Evolutionary conservation across 371 early-diverging fungal genomes (phyloP), one percentile per base, ranked within the genome.

Genomic region (Apophysomyces elegans): DNA sequence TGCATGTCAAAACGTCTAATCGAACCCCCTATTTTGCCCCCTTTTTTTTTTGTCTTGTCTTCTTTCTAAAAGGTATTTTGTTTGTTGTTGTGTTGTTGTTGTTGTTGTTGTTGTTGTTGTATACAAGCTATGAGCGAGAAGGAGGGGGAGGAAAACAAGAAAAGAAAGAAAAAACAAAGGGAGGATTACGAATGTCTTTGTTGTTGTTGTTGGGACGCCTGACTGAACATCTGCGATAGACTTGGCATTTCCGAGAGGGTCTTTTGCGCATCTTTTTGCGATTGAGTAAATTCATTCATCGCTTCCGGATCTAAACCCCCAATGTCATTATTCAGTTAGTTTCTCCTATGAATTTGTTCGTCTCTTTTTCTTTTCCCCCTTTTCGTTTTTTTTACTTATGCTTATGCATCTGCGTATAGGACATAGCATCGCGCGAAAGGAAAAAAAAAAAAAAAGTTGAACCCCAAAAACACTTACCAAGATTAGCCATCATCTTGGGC

Each of bases 401-500:
- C 41, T 4, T 63, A n/a, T 26, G 32, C 32, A 26, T 26, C 32
- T 26, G 32, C 32, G 32, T 2, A 26, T 26, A 26, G 32, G 32
- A 26, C 32, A 26, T 26, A 26, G 32, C 32, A 26, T 26, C 32
- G 32, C 8, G 50, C 16, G 36, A 45, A 45, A 45, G 14, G 12
- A 9, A 5, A 37, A 39, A 32, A 8, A 39, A 59, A 59, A 60
- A 44, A 16, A 36, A 14, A 43, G 21, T 43, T 32, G 9, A 41
- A 16, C 0, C 59, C 32, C 32, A 26, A 2, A 26, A 26, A 26
- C 32, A 58, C 69, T 60, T 74, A 80, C 81, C 76, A 72, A 81
- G 71, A 26, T 77, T 63, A 12, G 73, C 69, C 73, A 84, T 72
- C 74, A 84, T 74, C 57, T 73, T 84, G 39, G 84, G 84, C 75